phyloP scores from a whole-genome alignment of 169 alveolate species.

The Plasmodium cynomolgi region DNA sequence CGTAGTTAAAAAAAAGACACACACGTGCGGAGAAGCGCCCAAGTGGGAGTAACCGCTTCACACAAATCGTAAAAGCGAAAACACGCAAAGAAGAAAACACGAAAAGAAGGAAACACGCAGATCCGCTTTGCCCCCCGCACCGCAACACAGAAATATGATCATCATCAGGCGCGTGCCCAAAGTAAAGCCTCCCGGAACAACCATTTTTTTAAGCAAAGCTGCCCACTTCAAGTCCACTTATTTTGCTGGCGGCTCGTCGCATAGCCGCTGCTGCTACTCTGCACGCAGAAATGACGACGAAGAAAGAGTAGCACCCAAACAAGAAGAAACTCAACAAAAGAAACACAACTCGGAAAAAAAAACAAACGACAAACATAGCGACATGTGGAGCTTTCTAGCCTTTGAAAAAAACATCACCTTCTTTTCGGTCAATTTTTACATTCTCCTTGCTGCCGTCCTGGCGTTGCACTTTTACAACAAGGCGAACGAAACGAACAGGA shows the following conservation, averaged over 20 bases:
- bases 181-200: not conserved
- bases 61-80: not conserved
- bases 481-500: not conserved
- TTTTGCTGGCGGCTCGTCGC: not conserved
- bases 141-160: not conserved
- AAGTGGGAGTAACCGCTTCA: not conserved
- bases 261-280: not conserved
- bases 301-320: constrained; percentile 4
- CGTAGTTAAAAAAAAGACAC: not conserved
- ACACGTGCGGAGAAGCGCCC: not conserved
- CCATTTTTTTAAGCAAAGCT: not conserved
- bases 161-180: constrained; percentile 29
- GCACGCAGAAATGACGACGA: constrained; percentile 31
- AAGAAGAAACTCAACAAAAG: not conserved
- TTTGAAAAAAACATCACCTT: constrained; percentile 68
- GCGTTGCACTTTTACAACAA: constrained; percentile 70
- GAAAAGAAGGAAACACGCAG: not conserved
- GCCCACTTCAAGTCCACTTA: not conserved
- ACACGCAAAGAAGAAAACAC: too few species aligned
- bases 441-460: constrained; percentile 34
- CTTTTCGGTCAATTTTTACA: constrained; percentile 59
- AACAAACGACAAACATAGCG: not conserved
- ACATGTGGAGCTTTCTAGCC: constrained; percentile 23
- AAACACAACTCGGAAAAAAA: not conserved
- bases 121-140: not conserved